Base-by-base conservation (phyloP, 306 rosid genomes). In the Fragaria nilgerrensis region DNA sequence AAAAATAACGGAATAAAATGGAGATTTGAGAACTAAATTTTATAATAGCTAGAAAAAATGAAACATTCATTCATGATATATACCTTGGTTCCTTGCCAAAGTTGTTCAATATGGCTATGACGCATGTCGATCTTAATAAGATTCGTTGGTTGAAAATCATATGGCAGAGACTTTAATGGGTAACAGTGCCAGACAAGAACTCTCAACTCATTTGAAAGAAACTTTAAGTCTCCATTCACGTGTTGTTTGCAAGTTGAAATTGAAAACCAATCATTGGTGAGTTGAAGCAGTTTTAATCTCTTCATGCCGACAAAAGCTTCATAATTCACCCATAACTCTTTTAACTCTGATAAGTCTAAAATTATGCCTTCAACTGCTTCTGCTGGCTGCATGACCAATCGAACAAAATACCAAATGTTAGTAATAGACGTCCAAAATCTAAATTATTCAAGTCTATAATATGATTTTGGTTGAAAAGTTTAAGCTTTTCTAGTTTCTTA, bases 291-390 rank as follows among this genome's bases (percentile, higher is more conserved):
- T 56, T 34, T 74, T 23, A 84, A 70, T 15, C 68, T 70, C 63
- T 23, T 58, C 82, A 79, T 75, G 5, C 23, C 69, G 45, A 74
- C 68, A 61, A 83, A 83, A 74, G 82, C 82, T 3, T 11, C 29
- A 67, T 76, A 77, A 65, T 75, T 72, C 41, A 76, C 55, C 10
- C 1, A 10, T 56, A 39, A 1, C 22, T 55, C 11, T 12, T 20
- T 6, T 7, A 12, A 19, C 1, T 72, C 39, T 20, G 25, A 6
- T 2, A 72, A 19, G 48, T 72, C 25, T 44, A 83, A 39, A 34
- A 20, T 20, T 53, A 53, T 20, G 25, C 59, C 59, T 53, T 53
- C 25, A 53, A 53, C 59, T 5, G 23, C 73, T 73, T 67, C 68
- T 13, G n/a, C 32, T 1, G 65, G 82, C 87, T 84, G 63, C 15